phyloP scores from a whole-genome alignment of 768 basidiomycete species.

The Sarcodon aspratus region DNA sequence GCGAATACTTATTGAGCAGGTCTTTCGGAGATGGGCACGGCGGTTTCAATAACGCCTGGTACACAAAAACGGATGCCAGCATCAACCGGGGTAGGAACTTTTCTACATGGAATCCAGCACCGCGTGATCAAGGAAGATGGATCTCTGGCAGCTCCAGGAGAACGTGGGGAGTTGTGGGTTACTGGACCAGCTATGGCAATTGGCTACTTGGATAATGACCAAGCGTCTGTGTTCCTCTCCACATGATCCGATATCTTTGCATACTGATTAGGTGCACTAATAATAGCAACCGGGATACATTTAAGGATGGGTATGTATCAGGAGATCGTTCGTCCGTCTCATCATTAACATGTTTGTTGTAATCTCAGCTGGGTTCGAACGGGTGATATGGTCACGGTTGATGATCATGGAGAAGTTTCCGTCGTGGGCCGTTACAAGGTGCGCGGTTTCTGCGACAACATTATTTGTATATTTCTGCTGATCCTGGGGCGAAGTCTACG shows the following conservation, averaged over 20 bases:
- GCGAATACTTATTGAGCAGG: constrained; percentile 16
- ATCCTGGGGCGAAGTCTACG: constrained; percentile 13
- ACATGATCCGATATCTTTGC: background rate
- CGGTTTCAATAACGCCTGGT: constrained; percentile 22
- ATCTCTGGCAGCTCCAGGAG: constrained; percentile 25
- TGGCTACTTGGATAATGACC: constrained; percentile 15
- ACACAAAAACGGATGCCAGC: constrained; percentile 12
- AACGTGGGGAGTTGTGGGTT: constrained; percentile 38
- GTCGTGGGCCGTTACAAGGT: constrained; percentile 62
- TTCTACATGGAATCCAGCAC: constrained; percentile 34
- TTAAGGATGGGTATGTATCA: constrained; percentile 29
- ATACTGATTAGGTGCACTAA: background rate
- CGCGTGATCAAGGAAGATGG: constrained; percentile 37
- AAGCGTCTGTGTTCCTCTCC: constrained; percentile 7
- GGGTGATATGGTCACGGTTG: constrained; percentile 59
- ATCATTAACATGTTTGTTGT: background rate
- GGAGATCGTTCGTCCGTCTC: background rate
- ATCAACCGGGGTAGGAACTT: constrained; percentile 22
- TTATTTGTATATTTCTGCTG: background rate
- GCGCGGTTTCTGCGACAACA: background rate
- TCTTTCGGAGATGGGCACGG: constrained; percentile 27
- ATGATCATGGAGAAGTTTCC: constrained; percentile 49
- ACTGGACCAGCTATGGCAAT: constrained; percentile 32
- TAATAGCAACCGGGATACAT: constrained; percentile 30
- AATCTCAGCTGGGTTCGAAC: constrained; percentile 48